These are phyloP conservation scores for Salix udensis DNA, from an alignment of 345 rosid genomes.

Conservation along the genomic window DNA sequence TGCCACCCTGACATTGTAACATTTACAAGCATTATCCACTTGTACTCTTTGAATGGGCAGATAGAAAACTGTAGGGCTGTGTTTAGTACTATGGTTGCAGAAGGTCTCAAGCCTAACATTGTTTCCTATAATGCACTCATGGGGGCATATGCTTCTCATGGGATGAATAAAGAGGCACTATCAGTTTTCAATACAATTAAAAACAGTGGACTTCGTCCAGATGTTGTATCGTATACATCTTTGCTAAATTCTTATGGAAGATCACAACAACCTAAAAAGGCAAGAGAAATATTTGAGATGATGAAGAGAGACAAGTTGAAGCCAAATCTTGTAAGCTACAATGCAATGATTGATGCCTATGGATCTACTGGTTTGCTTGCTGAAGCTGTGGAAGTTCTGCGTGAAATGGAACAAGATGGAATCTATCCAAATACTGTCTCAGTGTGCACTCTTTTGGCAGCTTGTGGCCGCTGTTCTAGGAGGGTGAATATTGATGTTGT, in stretches of 20 bases:
- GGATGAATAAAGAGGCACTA: conserved; percentile 74
- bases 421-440: conserved; percentile 70
- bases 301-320: conserved; percentile 64
- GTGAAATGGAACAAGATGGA: conserved; percentile 79
- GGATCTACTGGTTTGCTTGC: conserved; percentile 75
- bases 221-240: conserved; percentile 75
- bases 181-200: conserved; percentile 69
- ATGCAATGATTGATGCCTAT: conserved; percentile 87
- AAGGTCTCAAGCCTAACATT: conserved; percentile 77
- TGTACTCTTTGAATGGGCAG: conserved; percentile 73
- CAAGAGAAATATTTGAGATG: conserved; percentile 65
- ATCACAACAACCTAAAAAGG: conserved; percentile 68
- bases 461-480: conserved; percentile 69
- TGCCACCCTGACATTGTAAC: conserved; percentile 76
- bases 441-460: conserved; percentile 75
- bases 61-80: conserved; percentile 68
- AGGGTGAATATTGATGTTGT: conserved; percentile 74
- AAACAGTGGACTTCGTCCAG: conserved; percentile 58
- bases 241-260: conserved; percentile 89
- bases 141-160: conserved; percentile 82
- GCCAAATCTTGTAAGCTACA: conserved; percentile 74
- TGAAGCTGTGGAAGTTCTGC: conserved; percentile 70
- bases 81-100: conserved; percentile 71
- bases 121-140: conserved; percentile 72
- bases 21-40: conserved; percentile 67